Evolutionary conservation across 129 eudicot species (phyloP), one percentile per base, ranked within the genome.

Genomic region (Lactuca sativa): DNA sequence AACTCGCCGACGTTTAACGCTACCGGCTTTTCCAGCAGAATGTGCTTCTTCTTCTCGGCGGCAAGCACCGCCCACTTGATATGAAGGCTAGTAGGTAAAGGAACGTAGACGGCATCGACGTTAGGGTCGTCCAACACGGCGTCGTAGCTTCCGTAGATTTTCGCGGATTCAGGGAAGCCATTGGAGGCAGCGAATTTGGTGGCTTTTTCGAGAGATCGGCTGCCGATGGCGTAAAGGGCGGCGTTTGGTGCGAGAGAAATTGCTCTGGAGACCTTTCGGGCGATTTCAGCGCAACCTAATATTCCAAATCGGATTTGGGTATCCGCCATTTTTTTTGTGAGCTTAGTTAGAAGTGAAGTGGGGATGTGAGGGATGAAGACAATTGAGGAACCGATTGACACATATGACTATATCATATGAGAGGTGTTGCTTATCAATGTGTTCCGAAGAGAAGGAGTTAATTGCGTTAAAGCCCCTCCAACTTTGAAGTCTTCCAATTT

Each of bases 1-100:
- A 85, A 49, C 55, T 88, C 89, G 21, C 40, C 38, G 0, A 72
- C 82, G 53, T 88, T 84, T 9, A 91, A 37, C 11, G 95, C 92
- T 48, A 85, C 91, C 4, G 97, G 97, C 71, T 91, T 91, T 75
- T 91, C 97, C 7, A 91, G 81, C 66, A 91, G 59, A 21, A 91
- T 4, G 58, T 91, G 97, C 67, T 91, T 91, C 90, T 91, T 91
- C 80, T 88, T 85, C 74, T 66, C 62, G 32, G 97, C 97, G 3
- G 95, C 95, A 34, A 67, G 36, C 4, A 88, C 88, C 1, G 95
- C 97, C 97, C 97, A 88, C 25, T 70, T 62, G 4, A 88, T 36
- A 34, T 91, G 97, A 5, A 91, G 77, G 60, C 87, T 81, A 3
- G 92, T 91, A 10, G 97, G 97, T 10, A 91, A 72, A 2, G 95